These are phyloP conservation scores for Castanea sativa DNA, from an alignment of 306 rosid genomes.

Conservation along the genomic window DNA sequence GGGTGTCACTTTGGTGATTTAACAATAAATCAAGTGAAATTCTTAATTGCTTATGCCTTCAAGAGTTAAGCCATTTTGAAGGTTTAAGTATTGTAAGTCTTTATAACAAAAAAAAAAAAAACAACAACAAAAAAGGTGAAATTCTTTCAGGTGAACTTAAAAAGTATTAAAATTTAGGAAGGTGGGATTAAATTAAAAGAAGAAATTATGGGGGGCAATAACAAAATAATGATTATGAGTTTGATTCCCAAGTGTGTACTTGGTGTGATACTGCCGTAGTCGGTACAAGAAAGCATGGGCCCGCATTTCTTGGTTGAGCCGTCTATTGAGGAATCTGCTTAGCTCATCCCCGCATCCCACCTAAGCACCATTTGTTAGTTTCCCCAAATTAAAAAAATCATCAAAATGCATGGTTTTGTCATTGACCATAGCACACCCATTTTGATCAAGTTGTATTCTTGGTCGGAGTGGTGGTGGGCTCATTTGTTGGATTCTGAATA, in stretches of 20 bases:
- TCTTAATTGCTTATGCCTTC: not conserved
- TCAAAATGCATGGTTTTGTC: not conserved
- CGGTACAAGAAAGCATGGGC: conserved; percentile 40
- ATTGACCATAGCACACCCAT: not conserved
- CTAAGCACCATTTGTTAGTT: not conserved
- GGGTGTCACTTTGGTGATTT: conserved; percentile 34
- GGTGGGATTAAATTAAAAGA: no score
- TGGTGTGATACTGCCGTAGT: conserved; percentile 51
- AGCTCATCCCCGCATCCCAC: conserved; percentile 41
- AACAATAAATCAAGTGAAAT: conserved; percentile 21
- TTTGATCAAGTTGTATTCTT: not conserved
- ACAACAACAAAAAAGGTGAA: conserved; percentile 8
- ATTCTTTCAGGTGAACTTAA: conserved; percentile 30
- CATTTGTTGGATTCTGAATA: not conserved
- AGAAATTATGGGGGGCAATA: conserved; percentile 13
- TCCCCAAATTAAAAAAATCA: not conserved
- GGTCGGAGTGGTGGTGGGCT: not conserved
- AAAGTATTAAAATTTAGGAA: not conserved
- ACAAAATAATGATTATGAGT: conserved; percentile 33
- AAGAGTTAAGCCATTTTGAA: no score
- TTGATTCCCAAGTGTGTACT: conserved; percentile 42
- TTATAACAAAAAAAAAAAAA: no score
- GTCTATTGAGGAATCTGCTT: conserved; percentile 60
- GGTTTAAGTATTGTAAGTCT: no score
- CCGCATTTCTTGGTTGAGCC: conserved; percentile 35